Evolutionary conservation across 2,329 filamentous ascomycete genomes (phyloP).

Genomic region (Coniochaeta sp.): DNA sequence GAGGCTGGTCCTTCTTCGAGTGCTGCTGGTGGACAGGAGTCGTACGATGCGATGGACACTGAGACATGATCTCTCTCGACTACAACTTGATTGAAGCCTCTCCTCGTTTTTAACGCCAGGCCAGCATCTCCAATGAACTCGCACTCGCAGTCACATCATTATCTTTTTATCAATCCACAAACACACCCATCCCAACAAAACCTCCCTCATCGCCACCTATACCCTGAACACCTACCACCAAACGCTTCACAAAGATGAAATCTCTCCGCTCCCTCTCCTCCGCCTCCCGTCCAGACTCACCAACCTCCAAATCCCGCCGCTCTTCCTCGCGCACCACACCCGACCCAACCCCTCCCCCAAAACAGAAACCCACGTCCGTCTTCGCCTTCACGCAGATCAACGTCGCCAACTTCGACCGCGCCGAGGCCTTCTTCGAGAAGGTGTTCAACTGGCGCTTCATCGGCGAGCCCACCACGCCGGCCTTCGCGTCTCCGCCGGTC

Average conservation of each 20-base stretch:
- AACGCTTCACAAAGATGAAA: background rate
- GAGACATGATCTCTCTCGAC: background rate
- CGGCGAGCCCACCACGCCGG: background rate
- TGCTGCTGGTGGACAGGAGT: background rate
- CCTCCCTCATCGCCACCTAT: background rate
- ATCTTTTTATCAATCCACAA: too few relatives aligned
- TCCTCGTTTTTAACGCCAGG: too few relatives aligned
- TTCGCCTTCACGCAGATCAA: slow-evolving; percentile 2
- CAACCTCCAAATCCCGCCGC: background rate
- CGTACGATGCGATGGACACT: background rate
- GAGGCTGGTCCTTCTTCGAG: too few relatives aligned
- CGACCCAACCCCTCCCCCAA: background rate
- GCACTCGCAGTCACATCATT: too few relatives aligned
- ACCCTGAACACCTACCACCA: background rate
- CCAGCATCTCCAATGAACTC: too few relatives aligned
- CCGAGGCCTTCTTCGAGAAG: background rate
- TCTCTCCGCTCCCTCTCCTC: background rate
- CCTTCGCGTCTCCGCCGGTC: too few relatives aligned
- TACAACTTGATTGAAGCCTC: too few relatives aligned
- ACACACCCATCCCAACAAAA: background rate
- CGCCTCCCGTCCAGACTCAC: background rate
- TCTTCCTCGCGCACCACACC: background rate
- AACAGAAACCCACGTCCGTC: background rate
- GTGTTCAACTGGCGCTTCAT: background rate
- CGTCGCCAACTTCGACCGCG: slow-evolving; percentile 1